phyloP scores from a whole-genome alignment of 176 grass and related monocot species.

The Chloris gayana region DNA sequence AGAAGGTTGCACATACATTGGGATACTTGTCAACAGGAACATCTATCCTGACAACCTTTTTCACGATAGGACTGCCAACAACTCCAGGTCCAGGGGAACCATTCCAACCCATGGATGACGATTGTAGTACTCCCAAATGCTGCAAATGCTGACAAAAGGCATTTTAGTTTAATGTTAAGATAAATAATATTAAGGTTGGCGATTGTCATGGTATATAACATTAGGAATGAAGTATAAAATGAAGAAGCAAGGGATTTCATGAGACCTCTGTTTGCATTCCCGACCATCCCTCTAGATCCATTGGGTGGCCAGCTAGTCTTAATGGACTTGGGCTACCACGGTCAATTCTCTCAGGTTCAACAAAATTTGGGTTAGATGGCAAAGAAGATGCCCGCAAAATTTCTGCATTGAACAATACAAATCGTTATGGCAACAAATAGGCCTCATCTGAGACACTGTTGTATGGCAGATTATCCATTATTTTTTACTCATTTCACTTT shows the following conservation, averaged over 20 bases:
- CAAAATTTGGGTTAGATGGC: constrained; percentile 68
- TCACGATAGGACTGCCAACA: no score
- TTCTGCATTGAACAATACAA: constrained; percentile 70
- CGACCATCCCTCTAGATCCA: constrained; percentile 82
- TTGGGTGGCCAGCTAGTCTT: constrained; percentile 67
- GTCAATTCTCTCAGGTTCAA: constrained; percentile 78
- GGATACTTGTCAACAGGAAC: no score
- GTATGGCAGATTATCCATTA: not conserved
- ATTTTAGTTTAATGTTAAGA: no score
- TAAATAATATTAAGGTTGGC: not conserved
- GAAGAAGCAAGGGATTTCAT: constrained; percentile 27
- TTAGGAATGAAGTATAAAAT: constrained; percentile 26
- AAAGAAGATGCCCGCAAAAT: constrained; percentile 88
- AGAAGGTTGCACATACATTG: no score
- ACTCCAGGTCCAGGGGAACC: constrained; percentile 22
- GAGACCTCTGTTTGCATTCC: constrained; percentile 84
- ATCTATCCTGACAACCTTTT: no score
- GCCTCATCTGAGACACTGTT: not conserved
- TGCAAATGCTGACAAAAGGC: constrained; percentile 1
- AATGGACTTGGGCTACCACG: constrained; percentile 71
- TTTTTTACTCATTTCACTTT: constrained; percentile 15
- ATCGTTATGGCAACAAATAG: not conserved
- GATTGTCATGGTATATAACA: not conserved
- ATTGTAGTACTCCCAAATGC: no score
- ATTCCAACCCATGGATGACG: no score